Evolutionary conservation across 2,329 filamentous ascomycete genomes (phyloP), one percentile per base, ranked within the genome.

Genomic region (Hyphodiscus sp.): DNA sequence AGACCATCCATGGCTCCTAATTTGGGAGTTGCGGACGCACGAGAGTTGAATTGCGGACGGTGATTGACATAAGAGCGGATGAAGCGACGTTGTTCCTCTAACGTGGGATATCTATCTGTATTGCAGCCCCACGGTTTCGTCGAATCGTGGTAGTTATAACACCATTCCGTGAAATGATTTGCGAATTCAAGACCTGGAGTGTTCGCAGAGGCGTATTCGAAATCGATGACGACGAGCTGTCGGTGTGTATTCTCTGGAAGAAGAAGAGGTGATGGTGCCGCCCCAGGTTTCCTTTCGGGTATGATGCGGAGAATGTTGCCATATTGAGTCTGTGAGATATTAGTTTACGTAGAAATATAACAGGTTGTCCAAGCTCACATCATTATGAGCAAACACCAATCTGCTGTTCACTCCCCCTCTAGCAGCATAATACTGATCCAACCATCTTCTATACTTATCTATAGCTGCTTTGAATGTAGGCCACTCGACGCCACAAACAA

Each of bases 151-250:
- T 99, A 99, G 71, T 99, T 92, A 76, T 97, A 97, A 63, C 89
- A 88, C 94, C 94, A 99, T 72, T 99, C 94, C 1, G 89, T 88
- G 71, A 99, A 99, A 71, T 99, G 94, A 69, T 99, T 99, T 54
- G 91, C 94, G 68, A 99, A 97, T 70, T 99, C 94, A 16, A 90
- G 77, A 1, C 91, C 94, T 0, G 83, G 84, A 0, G 85, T 78
- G 68, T 97, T 99, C 53, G 92, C 91, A 2, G 86, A 91, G 1
- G 94, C 88, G 68, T 99, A 99, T 67, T 99, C 94, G 65, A 99
- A 99, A 69, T 99, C 94, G 65, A 99, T 99, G 59, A 99, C 94
- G 16, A 97, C 81, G 15, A 99, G 81, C 71, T 95, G 92, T 70
- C 95, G 97, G 73, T 99, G 94, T 62, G 92, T 85, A 70, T 97